Percentiles rank a stretch among this genome's conserved stretches.
phyloP scores from a whole-genome alignment of 73 alveolate species.

The Effrenium voratum region DNA sequence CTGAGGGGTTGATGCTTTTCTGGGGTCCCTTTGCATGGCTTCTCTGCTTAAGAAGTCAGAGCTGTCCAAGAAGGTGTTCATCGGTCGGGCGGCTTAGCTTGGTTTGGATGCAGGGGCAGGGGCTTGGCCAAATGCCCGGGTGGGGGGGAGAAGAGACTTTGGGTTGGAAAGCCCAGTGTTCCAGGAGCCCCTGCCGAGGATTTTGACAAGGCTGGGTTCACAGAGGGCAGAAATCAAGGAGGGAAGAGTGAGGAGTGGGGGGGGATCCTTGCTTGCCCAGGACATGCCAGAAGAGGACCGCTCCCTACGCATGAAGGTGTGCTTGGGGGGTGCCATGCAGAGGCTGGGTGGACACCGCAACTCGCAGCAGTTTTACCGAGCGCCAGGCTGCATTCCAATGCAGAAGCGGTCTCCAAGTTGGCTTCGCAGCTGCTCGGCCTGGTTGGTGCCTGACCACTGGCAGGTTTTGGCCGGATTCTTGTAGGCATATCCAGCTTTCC shows the following conservation, averaged over 20 bases:
- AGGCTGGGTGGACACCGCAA: background rate
- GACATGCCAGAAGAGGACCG: conserved; percentile 84
- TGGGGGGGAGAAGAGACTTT: no score
- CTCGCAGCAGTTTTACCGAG: background rate
- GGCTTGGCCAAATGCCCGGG: no score
- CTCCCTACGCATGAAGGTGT: conserved; percentile 64
- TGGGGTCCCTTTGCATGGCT: no score
- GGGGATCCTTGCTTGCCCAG: background rate
- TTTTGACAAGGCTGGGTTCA: conserved; percentile 35
- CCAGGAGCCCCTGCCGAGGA: no score
- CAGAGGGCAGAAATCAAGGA: background rate
- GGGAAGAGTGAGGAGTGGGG: background rate
- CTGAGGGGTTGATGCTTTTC: no score
- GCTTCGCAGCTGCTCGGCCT: conserved; percentile 58
- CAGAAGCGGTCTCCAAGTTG: conserved; percentile 68
- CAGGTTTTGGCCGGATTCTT: background rate
- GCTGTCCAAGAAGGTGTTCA: no score
- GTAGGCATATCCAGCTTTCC: background rate
- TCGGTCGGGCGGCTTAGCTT: no score
- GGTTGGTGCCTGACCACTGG: no score
- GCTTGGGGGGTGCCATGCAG: conserved; percentile 51
- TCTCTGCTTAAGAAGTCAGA: no score
- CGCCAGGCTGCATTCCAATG: conserved; percentile 57
- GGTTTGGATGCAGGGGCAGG: no score
- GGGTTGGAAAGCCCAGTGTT: no score